Conservation (phyloP, 2,329 filamentous ascomycete species). For the Fusarium domesticum region DNA sequence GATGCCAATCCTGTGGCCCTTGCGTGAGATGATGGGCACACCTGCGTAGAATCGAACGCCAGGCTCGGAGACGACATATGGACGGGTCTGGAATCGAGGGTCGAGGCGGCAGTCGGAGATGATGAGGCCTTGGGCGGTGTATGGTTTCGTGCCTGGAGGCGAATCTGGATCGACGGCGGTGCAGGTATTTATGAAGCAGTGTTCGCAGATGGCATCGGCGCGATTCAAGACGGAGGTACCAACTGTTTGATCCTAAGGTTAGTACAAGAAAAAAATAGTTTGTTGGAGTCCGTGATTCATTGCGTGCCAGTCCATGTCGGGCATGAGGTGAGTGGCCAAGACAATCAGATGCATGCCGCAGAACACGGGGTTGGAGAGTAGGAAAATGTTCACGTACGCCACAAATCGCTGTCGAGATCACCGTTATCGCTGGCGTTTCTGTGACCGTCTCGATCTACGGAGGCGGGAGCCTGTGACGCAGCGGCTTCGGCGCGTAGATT, state of each 20-base stretch:
- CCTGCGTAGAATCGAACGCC: constrained; percentile 39
- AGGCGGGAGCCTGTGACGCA: neutral
- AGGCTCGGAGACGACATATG: constrained; percentile 33
- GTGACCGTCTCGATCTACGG: neutral
- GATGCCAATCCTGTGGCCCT: constrained; percentile 55
- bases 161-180: constrained; percentile 18
- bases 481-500: constrained; percentile 22
- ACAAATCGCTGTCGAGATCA: constrained; percentile 28
- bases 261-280: neutral
- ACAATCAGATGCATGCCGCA: neutral
- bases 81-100: constrained; percentile 31
- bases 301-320: no score
- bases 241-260: constrained; percentile 12
- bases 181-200: constrained; percentile 24
- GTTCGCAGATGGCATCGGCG: constrained; percentile 35
- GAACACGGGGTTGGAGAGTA: neutral
- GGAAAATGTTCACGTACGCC: constrained; percentile 29
- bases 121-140: constrained; percentile 30
- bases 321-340: no score
- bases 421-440: neutral
- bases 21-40: constrained; percentile 57
- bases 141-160: constrained; percentile 19
- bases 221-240: constrained; percentile 30
- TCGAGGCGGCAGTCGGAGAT: constrained; percentile 33
- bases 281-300: no score